Base-by-base conservation (phyloP, 2,329 filamentous ascomycete species). In the Colletotrichum spinosum region DNA sequence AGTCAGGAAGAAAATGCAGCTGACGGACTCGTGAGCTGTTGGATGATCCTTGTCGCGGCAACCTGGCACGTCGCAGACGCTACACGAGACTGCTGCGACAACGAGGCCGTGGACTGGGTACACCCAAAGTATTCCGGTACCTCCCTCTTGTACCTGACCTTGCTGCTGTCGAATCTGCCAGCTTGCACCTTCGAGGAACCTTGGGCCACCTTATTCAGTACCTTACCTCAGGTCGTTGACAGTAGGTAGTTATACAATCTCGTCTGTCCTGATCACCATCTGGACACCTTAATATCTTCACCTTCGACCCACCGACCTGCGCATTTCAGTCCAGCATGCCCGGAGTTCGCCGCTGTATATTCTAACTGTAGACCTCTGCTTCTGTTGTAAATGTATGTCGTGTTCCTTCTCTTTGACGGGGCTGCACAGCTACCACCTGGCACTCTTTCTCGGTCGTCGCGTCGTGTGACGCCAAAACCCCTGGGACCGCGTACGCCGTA, bases 351-450 rank as follows among this genome's bases (percentile, higher is more conserved):
- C 45, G 39, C 51, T 55, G 49, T 64, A 42, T 60, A 55, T 56
- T 67, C 46, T 55, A 55, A 55, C 56, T 25, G 25, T 62, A 68
- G 57, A 61, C 57, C 50, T 67, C 42, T 57, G 53, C 39, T 55
- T 67, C 50, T 48, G 34, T 52, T 68, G 59, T 67, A 67, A 17
- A 64, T 67, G 67, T 68, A 67, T 15, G 67, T 64, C 8, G 17
- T 41, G 13, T 35, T 6, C 25, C 42, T 10, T 35, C n/a, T 33
- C 41, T 35, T 44, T 49, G 37, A 42, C 35, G 34, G 39, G 12
- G n/a, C 37, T 60, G 15, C 34, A 9, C 25, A 11, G 8, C 25
- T 17, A 17, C 8, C 15, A 10, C 41, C 25, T 35, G 45, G 10
- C 25, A 25, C 10, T 17, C 39, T 38, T 58, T 46, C 25, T n/a